Evolutionary conservation across 345 rosid genomes (phyloP), one percentile per base, ranked within the genome.

Genomic region (Lepidium africanum): DNA sequence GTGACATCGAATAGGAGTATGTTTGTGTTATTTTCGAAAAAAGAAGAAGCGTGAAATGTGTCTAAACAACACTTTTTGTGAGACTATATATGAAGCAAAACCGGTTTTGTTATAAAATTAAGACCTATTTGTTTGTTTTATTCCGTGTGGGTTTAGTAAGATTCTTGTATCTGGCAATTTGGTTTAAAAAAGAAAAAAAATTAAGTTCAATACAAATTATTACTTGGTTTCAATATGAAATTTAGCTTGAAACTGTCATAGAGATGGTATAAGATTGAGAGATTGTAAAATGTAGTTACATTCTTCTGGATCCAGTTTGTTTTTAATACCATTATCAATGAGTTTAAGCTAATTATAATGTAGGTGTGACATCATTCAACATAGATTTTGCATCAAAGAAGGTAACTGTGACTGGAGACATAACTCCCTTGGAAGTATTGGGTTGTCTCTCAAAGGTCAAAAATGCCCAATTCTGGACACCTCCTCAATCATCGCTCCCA

Each of bases 311-410:
- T 6, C 47, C 10, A 1, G 55, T 13, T 63, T 9, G 35, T 43
- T 21, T 30, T 38, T 13, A 3, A 14, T 41, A 42, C 4, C 27
- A 45, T 58, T 47, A 32, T 50, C 6, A 42, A 33, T 52, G 39
- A 11, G 33, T 53, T 15, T 10, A 54, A 55, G 64, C 42, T 72
- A 56, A 37, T 63, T 19, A 38, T 12, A 37, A 54, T 47, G 37
- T 77, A 91, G 97, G 96, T 52, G 97, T 91, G 21, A 88, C 91
- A 61, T 88, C 97, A 12, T 91, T 84, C 84, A 85, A 82, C 63
- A 82, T 91, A 78, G 94, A 91, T 62, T 77, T 91, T 25, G 91
- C 87, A 65, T 73, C 81, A 65, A 83, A 88, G 84, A 84, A 79
- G 76, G 91, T 91, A 45, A 91, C 90, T 9, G 92, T 91, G 78